phyloP scores from a whole-genome alignment of 495 filamentous ascomycete species.

The Podospora pseudocomata region DNA sequence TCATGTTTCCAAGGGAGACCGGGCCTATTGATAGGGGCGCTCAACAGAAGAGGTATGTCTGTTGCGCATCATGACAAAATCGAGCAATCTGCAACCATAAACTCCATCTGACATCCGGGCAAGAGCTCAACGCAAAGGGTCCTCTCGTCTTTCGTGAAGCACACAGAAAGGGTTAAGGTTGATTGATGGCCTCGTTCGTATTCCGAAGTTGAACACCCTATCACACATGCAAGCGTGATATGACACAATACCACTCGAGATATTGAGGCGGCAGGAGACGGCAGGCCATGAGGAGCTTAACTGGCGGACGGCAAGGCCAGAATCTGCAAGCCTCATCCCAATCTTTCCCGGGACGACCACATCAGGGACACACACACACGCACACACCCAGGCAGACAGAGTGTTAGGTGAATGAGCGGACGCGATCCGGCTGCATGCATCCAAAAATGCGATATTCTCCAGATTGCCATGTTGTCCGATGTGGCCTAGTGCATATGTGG shows the following conservation, averaged over 20 bases:
- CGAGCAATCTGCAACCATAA: not conserved
- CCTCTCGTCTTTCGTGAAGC: not conserved
- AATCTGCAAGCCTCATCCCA: not conserved
- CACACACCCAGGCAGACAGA: not conserved
- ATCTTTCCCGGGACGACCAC: not conserved
- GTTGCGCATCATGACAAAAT: too few relatives aligned
- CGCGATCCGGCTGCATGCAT: not conserved
- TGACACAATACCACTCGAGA: not conserved
- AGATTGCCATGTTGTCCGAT: conserved; percentile 13
- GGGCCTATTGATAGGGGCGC: too few relatives aligned
- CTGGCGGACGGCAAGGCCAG: not conserved
- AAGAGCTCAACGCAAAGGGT: not conserved
- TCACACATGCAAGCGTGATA: not conserved
- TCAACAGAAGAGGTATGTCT: too few relatives aligned
- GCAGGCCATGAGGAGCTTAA: not conserved
- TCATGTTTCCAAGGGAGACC: not conserved
- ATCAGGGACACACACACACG: not conserved
- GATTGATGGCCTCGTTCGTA: not conserved
- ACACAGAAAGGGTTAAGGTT: not conserved
- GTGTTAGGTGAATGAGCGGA: not conserved
- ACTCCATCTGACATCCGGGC: not conserved
- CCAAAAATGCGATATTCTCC: not conserved
- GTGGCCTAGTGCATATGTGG: conserved; percentile 2
- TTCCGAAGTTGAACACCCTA: not conserved
- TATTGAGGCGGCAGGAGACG: not conserved